Evolutionary conservation across 345 rosid genomes (phyloP).

Genomic region (Camelina neglecta): DNA sequence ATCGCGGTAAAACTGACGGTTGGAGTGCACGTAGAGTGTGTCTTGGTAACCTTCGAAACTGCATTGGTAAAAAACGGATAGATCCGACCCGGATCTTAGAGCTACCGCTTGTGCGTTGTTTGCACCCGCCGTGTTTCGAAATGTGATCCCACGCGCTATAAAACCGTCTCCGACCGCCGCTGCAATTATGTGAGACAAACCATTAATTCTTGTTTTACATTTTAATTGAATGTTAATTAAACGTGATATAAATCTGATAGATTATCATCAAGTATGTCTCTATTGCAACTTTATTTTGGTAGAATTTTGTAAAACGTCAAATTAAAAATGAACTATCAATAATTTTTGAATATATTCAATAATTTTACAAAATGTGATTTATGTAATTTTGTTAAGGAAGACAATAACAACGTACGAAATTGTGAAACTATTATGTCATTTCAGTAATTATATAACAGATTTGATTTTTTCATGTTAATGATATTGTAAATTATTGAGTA

Average conservation of each 20-base stretch:
- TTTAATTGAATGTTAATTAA: background rate
- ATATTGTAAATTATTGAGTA: slow-evolving; percentile 1
- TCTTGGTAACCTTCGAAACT: slow-evolving; percentile 72
- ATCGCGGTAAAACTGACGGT: slow-evolving; percentile 67
- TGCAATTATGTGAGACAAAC: slow-evolving; percentile 36
- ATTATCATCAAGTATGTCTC: background rate
- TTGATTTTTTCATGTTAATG: background rate
- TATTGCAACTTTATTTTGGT: too few relatives aligned
- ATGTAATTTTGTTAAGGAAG: background rate
- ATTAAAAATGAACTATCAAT: too few relatives aligned
- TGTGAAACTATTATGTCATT: background rate
- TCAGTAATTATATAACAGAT: too few relatives aligned
- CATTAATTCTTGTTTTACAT: background rate
- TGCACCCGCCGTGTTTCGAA: slow-evolving; percentile 75
- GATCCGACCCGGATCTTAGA: slow-evolving; percentile 69
- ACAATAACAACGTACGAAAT: background rate
- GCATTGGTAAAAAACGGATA: slow-evolving; percentile 68
- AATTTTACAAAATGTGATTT: background rate
- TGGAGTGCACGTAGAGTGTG: slow-evolving; percentile 67
- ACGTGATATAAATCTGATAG: background rate
- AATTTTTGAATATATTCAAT: background rate
- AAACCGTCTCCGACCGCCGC: slow-evolving; percentile 69
- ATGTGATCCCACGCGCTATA: slow-evolving; percentile 63
- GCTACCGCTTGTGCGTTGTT: slow-evolving; percentile 72
- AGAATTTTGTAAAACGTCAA: too few relatives aligned